Evolutionary conservation across 2,329 filamentous ascomycete species (phyloP).

Genomic region (Penicillium sp.): DNA sequence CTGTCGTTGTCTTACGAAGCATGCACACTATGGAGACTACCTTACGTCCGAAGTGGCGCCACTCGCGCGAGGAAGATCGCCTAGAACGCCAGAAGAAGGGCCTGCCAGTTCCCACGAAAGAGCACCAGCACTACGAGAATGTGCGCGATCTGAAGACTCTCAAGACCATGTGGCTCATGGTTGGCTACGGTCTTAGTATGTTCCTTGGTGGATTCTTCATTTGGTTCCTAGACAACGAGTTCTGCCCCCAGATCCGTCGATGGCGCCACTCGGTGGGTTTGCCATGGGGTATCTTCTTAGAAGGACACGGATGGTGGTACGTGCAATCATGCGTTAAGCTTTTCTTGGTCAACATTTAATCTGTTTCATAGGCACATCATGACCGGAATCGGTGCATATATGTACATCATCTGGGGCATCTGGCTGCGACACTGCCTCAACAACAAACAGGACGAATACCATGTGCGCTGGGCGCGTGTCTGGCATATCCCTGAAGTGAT

Average conservation of each 20-base stretch:
- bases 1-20: constrained; percentile 70
- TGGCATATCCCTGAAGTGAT: constrained; percentile 63
- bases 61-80: constrained; percentile 52
- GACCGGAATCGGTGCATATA: constrained; percentile 81
- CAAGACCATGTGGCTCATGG: constrained; percentile 76
- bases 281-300: constrained; percentile 78
- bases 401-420: constrained; percentile 81
- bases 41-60: constrained; percentile 63
- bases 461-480: constrained; percentile 69
- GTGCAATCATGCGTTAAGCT: constrained; percentile 26
- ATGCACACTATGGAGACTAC: constrained; percentile 77
- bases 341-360: constrained; percentile 14
- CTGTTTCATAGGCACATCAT: constrained; percentile 67
- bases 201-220: constrained; percentile 77
- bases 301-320: constrained; percentile 74
- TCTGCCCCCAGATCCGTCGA: constrained; percentile 66
- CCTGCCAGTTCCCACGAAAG: constrained; percentile 46
- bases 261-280: constrained; percentile 72
- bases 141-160: constrained; percentile 61
- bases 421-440: constrained; percentile 80
- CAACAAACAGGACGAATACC: constrained; percentile 71
- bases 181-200: constrained; percentile 67
- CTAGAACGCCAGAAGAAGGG: constrained; percentile 41
- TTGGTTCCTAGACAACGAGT: constrained; percentile 80
- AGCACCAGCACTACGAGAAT: constrained; percentile 55